Conservation (phyloP, 495 filamentous ascomycete species). For the Oleoguttula mirabilis region DNA sequence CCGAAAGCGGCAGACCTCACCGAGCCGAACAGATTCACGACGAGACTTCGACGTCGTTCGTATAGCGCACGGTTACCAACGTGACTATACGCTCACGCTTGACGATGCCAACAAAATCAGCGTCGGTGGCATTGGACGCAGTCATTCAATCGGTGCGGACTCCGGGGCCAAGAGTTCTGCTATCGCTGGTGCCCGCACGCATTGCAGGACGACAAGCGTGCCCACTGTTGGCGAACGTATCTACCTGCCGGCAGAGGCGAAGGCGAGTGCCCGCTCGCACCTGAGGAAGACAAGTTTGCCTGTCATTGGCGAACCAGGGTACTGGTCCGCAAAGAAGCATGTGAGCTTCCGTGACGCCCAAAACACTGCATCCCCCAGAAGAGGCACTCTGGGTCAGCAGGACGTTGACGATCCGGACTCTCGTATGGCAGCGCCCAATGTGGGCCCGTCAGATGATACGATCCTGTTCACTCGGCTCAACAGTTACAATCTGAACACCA, state of each 20-base stretch:
- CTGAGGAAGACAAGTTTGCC: constrained; percentile 11
- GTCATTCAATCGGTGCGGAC: neutral
- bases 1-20: neutral
- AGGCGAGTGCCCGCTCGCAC: too few species aligned
- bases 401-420: neutral
- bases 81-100: neutral
- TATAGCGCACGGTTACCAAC: neutral
- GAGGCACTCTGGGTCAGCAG: neutral
- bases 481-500: constrained; percentile 7
- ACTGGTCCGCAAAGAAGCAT: too few species aligned
- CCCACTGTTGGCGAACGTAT: neutral
- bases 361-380: neutral
- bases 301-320: neutral
- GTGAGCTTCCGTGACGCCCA: neutral
- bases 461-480: constrained; percentile 1
- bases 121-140: neutral
- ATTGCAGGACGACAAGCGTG: neutral
- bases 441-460: neutral
- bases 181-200: neutral
- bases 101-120: neutral
- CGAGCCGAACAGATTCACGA: neutral
- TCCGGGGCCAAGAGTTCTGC: neutral
- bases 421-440: too few species aligned
- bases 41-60: neutral
- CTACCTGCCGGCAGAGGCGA: neutral